Conservation (phyloP, 129 eudicot species). For the Arctium lappa region DNA sequence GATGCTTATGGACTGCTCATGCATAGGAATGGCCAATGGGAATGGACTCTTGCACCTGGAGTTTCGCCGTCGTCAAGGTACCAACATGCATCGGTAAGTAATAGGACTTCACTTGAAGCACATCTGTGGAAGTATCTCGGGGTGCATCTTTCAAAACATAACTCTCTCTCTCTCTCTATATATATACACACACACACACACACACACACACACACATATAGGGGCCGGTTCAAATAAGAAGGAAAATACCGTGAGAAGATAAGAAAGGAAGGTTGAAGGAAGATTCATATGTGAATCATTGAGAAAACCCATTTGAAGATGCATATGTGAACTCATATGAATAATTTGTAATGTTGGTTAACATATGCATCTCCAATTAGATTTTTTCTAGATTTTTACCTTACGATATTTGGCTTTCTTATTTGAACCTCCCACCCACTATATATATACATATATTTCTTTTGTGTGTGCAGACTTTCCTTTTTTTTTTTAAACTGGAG, state of each 20-base stretch:
- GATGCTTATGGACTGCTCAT: slow-evolving; percentile 98
- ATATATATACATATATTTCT: neutral
- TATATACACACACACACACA: neutral
- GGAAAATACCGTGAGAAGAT: too few relatives aligned
- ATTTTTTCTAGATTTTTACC: too few relatives aligned
- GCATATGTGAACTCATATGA: too few relatives aligned
- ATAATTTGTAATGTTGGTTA: too few relatives aligned
- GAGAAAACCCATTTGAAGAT: too few relatives aligned
- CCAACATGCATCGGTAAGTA: slow-evolving; percentile 95
- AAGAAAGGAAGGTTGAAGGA: too few relatives aligned
- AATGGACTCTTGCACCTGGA: slow-evolving; percentile 99
- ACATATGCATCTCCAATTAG: too few relatives aligned
- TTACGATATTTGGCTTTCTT: too few relatives aligned
- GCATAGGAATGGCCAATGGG: slow-evolving; percentile 99
- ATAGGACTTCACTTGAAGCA: neutral
- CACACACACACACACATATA: too few relatives aligned
- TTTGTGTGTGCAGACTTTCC: neutral
- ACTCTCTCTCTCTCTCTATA: neutral
- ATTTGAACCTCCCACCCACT: neutral
- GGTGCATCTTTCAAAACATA: neutral
- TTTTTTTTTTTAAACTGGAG: neutral
- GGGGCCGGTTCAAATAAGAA: too few relatives aligned
- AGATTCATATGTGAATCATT: too few relatives aligned
- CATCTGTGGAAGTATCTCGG: neutral
- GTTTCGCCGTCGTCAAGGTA: slow-evolving; percentile 95